Evolutionary conservation across 345 rosid genomes (phyloP), one percentile per base, ranked within the genome.

Genomic region (Eucalyptus cloeziana): DNA sequence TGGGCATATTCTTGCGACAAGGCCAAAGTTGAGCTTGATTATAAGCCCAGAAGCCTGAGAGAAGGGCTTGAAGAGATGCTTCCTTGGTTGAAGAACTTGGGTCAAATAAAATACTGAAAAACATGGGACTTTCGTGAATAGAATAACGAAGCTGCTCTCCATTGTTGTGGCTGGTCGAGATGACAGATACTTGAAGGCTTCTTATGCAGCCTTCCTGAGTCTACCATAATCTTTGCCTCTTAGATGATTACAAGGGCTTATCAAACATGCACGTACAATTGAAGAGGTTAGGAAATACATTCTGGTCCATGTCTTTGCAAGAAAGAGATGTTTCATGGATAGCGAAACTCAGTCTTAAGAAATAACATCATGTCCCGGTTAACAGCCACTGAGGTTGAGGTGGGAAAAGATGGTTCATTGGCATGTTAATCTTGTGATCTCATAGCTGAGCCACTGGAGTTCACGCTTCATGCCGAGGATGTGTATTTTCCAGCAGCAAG

Each of bases 1-100:
- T 95, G 99, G 99, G 95, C 96, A 47, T 96, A 95, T 92, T 95
- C 97, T 80, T 96, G 98, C 49, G 94, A 95, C 89, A 97, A 97
- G 95, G 98, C 99, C 9, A 96, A 92, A 91, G 47, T 30, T 49
- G 98, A 97, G 94, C 92, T 97, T 89, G 96, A 94, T 89, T 97
- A 96, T 87, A 94, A 90, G 88, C 99, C 98, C 76, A 94, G 97
- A 90, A 93, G 95, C 94, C 91, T 96, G 93, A 93, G 92, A 91
- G 99, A 95, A 80, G 98, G 99, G 89, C 91, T 96, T 47, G 96
- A 89, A 87, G 99, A 95, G 90, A 89, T 95, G 91, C 94, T 97
- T 13, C 94, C 97, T 49, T 96, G 99, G 99, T 90, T 97, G 91
- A 97, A 94, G 94, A 93, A 92, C 94, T 89, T 90, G 88, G 95